phyloP scores from a whole-genome alignment of 495 filamentous ascomycete species.

The Daldinia bambusicola region DNA sequence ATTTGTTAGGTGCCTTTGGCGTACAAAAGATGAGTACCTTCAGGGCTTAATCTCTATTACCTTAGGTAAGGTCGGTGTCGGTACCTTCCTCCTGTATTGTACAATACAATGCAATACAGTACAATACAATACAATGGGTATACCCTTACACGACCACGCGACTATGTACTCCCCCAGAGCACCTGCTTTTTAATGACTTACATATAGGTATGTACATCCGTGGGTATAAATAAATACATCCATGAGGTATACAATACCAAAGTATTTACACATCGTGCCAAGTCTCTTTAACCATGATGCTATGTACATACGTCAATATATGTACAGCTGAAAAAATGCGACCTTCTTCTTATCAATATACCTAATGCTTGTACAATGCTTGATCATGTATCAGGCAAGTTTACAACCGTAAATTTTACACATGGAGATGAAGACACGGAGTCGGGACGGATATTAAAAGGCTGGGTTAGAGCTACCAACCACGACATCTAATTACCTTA shows the following conservation, averaged over 20 bases:
- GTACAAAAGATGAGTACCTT: neutral
- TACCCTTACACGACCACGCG: slow-evolving; percentile 14
- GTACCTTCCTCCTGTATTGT: too few species aligned
- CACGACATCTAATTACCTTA: neutral
- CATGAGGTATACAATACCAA: too few species aligned
- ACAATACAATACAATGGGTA: too few species aligned
- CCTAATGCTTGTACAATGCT: too few species aligned
- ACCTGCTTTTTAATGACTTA: neutral
- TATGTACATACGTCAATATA: too few species aligned
- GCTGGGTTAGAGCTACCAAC: neutral
- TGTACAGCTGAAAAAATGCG: slow-evolving; percentile 1
- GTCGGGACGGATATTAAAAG: slow-evolving; percentile 2
- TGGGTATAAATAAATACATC: too few species aligned
- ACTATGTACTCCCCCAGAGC: neutral
- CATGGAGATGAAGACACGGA: neutral
- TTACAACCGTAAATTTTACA: neutral
- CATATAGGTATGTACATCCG: neutral
- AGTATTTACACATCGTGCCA: neutral
- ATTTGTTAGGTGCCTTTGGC: neutral
- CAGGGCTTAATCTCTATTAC: too few species aligned
- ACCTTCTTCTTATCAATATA: slow-evolving; percentile 8
- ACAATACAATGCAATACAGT: too few species aligned
- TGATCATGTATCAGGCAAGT: neutral
- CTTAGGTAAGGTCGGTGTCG: too few species aligned
- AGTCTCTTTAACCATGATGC: neutral